phyloP scores from a whole-genome alignment of 2,329 filamentous ascomycete genomes.

The Aspergillus aculeatus region DNA sequence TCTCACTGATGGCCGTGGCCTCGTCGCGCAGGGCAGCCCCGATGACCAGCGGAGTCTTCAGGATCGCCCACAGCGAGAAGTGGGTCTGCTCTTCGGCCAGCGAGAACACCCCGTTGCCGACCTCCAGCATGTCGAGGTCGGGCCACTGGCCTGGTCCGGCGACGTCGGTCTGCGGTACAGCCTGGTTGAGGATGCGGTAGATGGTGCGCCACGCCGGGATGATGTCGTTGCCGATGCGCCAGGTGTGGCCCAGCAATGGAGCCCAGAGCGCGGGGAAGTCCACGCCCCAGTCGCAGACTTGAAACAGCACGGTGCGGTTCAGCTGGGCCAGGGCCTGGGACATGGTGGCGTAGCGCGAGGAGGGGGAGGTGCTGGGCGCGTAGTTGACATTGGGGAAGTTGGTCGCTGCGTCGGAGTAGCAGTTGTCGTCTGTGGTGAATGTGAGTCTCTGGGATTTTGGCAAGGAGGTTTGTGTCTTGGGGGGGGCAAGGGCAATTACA shows the following conservation, averaged over 20 bases:
- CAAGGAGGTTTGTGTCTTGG: too few relatives aligned
- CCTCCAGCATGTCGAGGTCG: conserved; percentile 55
- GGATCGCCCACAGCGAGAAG: conserved; percentile 54
- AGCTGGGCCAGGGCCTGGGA: conserved; percentile 41
- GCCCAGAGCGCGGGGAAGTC: conserved; percentile 52
- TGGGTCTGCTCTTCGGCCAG: conserved; percentile 52
- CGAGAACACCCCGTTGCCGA: conserved; percentile 50
- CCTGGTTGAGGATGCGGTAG: conserved; percentile 55
- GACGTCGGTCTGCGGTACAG: conserved; percentile 47
- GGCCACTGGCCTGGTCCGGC: conserved; percentile 51
- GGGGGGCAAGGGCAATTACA: conserved; percentile 28
- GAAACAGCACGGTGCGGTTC: conserved; percentile 48
- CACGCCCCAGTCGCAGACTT: conserved; percentile 56
- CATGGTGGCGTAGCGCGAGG: conserved; percentile 50
- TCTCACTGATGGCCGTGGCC: conserved; percentile 33
- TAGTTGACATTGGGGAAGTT: conserved; percentile 45
- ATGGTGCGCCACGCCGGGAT: conserved; percentile 53
- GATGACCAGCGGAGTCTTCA: conserved; percentile 53
- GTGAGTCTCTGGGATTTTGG: neutral
- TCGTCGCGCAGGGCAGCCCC: conserved; percentile 45
- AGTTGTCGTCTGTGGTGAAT: conserved; percentile 47
- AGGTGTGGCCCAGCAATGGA: conserved; percentile 47
- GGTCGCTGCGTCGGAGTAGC: conserved; percentile 44
- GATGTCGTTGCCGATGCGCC: conserved; percentile 57
- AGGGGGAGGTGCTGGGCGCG: conserved; percentile 41